Evolutionary conservation across 1,284 basidiomycete genomes (phyloP).

Genomic region (Cystobasidium slooffiae): DNA sequence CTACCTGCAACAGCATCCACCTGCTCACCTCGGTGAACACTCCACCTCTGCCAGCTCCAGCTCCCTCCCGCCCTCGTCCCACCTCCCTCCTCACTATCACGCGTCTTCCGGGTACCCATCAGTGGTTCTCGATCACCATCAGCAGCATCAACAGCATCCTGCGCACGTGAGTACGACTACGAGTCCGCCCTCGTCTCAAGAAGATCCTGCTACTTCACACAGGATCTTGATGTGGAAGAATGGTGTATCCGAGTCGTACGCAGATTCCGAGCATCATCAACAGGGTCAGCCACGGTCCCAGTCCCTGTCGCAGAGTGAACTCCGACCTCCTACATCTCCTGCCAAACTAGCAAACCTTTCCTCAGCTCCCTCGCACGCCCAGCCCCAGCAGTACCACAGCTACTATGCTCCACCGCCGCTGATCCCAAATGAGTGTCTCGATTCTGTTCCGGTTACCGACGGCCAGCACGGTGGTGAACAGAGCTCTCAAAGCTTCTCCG

Average conservation of each 20-base stretch:
- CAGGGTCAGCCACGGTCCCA: background rate
- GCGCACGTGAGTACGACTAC: background rate
- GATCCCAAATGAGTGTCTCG: background rate
- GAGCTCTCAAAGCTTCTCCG: too few relatives aligned
- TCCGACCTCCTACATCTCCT: too few relatives aligned
- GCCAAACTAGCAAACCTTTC: background rate
- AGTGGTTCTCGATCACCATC: background rate
- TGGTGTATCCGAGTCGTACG: background rate
- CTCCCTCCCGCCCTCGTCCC: background rate
- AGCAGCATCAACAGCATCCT: background rate
- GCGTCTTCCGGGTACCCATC: background rate
- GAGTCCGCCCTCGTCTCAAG: background rate
- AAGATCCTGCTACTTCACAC: background rate
- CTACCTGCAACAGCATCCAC: background rate
- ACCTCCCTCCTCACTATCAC: conserved; percentile 13
- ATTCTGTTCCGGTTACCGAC: too few relatives aligned
- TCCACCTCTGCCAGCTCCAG: too few relatives aligned
- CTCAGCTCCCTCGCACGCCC: background rate
- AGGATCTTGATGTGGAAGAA: background rate
- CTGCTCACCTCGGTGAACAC: too few relatives aligned
- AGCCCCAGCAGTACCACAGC: background rate
- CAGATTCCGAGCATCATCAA: background rate
- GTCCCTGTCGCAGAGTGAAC: too few relatives aligned
- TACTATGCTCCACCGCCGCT: background rate
- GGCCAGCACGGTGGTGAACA: too few relatives aligned